Evolutionary conservation across 2,329 filamentous ascomycete genomes (phyloP), one percentile per base, ranked within the genome.

Genomic region (Esteya vermicola): DNA sequence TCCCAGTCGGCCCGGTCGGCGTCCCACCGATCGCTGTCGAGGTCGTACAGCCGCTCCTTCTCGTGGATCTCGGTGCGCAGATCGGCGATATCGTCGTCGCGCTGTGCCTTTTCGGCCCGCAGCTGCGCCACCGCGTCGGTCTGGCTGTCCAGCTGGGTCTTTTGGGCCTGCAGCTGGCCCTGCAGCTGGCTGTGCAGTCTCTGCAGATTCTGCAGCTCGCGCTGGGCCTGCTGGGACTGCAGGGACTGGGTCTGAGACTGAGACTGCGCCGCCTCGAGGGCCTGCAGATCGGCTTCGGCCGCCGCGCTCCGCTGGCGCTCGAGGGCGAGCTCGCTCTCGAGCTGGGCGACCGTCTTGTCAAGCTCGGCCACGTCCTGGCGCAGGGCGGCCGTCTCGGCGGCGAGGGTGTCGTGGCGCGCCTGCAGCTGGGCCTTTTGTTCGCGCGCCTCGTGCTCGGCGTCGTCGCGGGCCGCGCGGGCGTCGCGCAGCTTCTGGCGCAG

Each of bases 1-100:
- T 82, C 72, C 1, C 86, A 60, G 31, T 68, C 70, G 26, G 74
- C 71, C 50, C 68, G 77, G 51, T 79, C 73, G 8, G 69, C 72
- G 39, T 81, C 76, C 80, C 81, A 85, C 50, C 77, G 75, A 46
- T 85, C 80, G 54, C 71, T 74, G 50, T 84, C 78, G 42, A 79
- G 73, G 43, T 78, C 76, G 57, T 80, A 78, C 28, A 80, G 64
- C 36, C 77, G 78, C 49, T 84, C 76, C 47, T 78, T 81, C 48
- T 82, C 75, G 47, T 75, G 71, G 25, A 82, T 66, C 46, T 80
- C 72, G 18, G 75, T 70, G 43, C 78, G 74, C 5, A 82, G 61
- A 39, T 68, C 64, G 39, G 70, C 75, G 19, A 78, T 75, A 56
- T 82, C 70, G 45, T 68, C 61, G 45, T 68, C 68, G 14, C 75